Evolutionary conservation across 352 stramenopile species (phyloP), one percentile per base, ranked within the genome.

Genomic region (Phytophthora pluvialis): DNA sequence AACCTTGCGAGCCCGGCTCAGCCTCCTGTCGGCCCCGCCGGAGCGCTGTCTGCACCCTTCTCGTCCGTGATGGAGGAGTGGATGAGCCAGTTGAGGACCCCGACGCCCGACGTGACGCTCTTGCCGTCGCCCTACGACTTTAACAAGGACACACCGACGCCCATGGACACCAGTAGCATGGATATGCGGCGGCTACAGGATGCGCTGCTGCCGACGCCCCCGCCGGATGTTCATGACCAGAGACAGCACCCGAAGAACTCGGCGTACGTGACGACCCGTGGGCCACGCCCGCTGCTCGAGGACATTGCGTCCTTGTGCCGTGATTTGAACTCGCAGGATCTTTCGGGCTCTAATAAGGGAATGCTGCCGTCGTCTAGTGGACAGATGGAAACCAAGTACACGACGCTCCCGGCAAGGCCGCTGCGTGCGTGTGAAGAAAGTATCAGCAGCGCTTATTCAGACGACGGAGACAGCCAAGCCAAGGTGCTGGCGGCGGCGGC

Each of bases 61-160:
- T 89, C 81, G 1, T 60, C 63, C 0, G 80, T 93, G 26, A 93
- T 93, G 83, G 83, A 82, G 43, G 83, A 93, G 60, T 93, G 83
- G 83, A 93, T 93, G 80, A 91, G 73, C 44, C 81, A 93, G 50
- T 52, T 90, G 55, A 77, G 82, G 28, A 93, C 86, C 18, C 86
- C 86, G 15, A 94, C 86, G 39, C 86, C 86, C 0, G 83, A 94
- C 29, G 86, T 94, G 47, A 89, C 82, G 65, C 78, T 92, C 40
- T 62, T 93, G 35, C 86, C 86, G 36, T 94, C 86, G 49, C 86
- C 86, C 1, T 94, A 72, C 40, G 86, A 93, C 62, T 94, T 91
- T 61, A 87, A 88, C 51, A 86, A 86, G 60, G 82, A 83, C 67
- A 89, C 72, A 12, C 86, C 86, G 15, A 94, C 86, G 9, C 86